phyloP scores from a whole-genome alignment of 352 stramenopile species.

The Chrysophaeum taylorii region DNA sequence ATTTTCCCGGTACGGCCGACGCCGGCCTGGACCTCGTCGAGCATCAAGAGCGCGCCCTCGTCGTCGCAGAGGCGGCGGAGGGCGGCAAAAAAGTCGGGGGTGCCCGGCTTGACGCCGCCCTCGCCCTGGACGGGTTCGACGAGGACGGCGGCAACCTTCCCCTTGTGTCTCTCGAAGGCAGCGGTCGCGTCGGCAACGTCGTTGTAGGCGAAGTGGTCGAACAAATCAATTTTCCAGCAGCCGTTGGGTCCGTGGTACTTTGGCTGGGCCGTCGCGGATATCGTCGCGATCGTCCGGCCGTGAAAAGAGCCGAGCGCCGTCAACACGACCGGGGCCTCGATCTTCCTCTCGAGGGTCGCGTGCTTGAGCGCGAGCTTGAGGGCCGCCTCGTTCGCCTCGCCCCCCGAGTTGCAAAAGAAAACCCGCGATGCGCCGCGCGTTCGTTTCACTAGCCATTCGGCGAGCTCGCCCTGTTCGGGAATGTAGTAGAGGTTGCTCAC shows the following conservation, averaged over 20 bases:
- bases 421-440: conserved; percentile 83
- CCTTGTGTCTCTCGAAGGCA: conserved; percentile 43
- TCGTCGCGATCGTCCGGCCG: conserved; percentile 57
- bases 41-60: conserved; percentile 69
- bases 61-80: conserved; percentile 81
- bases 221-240: conserved; percentile 63
- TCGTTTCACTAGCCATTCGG: conserved; percentile 85
- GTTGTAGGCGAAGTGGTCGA: conserved; percentile 66
- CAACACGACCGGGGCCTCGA: conserved; percentile 60
- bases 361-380: conserved; percentile 63
- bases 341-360: conserved; percentile 49
- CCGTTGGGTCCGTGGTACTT: conserved; percentile 62
- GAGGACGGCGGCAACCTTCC: conserved; percentile 62
- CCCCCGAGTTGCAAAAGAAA: conserved; percentile 97
- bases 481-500: conserved; percentile 94
- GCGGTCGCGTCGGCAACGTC: conserved; percentile 47
- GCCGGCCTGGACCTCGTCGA: conserved; percentile 73
- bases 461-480: conserved; percentile 75
- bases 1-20: conserved; percentile 81
- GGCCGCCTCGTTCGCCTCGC: conserved; percentile 64
- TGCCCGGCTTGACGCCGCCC: conserved; percentile 78
- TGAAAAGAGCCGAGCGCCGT: conserved; percentile 65
- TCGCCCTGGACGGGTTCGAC: conserved; percentile 75
- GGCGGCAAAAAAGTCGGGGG: conserved; percentile 72
- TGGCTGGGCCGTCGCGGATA: conserved; percentile 60